These are phyloP conservation scores for Paraphoma chrysanthemicola DNA, from an alignment of 2,329 filamentous ascomycete genomes.

Conservation along the genomic window DNA sequence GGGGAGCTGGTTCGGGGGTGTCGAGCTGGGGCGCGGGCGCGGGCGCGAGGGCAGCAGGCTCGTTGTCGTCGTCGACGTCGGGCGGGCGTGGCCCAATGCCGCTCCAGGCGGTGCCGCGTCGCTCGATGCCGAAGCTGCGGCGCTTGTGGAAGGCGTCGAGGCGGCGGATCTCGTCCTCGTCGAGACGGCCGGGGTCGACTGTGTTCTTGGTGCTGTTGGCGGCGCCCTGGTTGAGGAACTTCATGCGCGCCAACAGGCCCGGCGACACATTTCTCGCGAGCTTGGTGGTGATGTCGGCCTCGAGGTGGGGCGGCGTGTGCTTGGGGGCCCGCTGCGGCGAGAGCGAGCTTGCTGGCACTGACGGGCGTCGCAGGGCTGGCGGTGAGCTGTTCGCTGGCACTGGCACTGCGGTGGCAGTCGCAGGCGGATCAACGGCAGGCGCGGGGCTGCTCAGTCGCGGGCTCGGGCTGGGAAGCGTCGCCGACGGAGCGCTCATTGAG, in stretches of 20 bases:
- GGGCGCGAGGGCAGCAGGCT: not conserved
- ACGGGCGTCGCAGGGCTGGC: conserved; percentile 3
- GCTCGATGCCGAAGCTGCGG: conserved; percentile 62
- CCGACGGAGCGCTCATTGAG: conserved; percentile 32
- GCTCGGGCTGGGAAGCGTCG: conserved; percentile 16
- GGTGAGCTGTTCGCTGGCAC: conserved; percentile 26
- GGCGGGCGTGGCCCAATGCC: conserved; percentile 46
- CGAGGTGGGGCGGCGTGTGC: conserved; percentile 22
- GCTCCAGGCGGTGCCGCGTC: conserved; percentile 76
- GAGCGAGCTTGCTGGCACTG: not conserved
- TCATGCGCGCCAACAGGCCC: conserved; percentile 53
- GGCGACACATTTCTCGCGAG: conserved; percentile 51
- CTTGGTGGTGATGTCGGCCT: conserved; percentile 37
- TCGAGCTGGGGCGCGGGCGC: not conserved
- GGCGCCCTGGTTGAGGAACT: conserved; percentile 49
- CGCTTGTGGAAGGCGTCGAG: conserved; percentile 72
- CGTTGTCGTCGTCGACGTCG: conserved; percentile 2
- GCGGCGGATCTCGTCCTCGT: conserved; percentile 72
- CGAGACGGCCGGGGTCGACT: conserved; percentile 67
- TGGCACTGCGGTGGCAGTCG: conserved; percentile 20
- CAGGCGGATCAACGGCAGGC: conserved; percentile 20
- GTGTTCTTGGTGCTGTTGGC: conserved; percentile 40
- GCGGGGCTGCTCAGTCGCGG: conserved; percentile 20
- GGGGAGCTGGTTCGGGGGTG: conserved; percentile 4
- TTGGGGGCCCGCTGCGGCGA: conserved; percentile 19